These are phyloP conservation scores for Quercus lobata DNA, from an alignment of 331 rosid species.

Conservation along the genomic window DNA sequence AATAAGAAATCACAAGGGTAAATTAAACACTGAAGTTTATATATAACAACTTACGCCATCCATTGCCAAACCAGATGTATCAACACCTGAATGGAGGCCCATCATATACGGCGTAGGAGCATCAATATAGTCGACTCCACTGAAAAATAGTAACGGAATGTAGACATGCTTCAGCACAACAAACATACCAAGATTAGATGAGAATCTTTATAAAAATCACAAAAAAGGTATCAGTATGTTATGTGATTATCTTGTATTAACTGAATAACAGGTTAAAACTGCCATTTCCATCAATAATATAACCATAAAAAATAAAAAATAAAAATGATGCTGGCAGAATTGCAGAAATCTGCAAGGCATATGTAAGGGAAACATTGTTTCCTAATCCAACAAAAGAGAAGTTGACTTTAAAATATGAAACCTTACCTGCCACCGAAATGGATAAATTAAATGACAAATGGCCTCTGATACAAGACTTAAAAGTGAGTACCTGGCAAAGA, in stretches of 20 bases:
- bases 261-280: background rate
- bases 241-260: constrained; percentile 16
- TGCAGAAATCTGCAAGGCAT: constrained; percentile 14
- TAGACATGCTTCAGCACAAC: constrained; percentile 89
- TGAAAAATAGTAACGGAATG: constrained; percentile 98
- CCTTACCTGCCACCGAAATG: constrained; percentile 97
- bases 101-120: constrained; percentile 99
- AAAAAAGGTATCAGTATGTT: constrained; percentile 1
- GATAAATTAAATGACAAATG: constrained; percentile 89
- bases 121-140: constrained; percentile 99
- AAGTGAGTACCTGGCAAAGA: constrained; percentile 81
- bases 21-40: constrained; percentile 12
- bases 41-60: constrained; percentile 80
- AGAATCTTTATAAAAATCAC: constrained; percentile 24
- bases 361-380: constrained; percentile 8
- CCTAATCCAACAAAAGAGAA: constrained; percentile 2
- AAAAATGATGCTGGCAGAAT: background rate
- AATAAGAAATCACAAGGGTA: background rate
- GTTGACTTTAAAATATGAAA: constrained; percentile 9
- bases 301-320: background rate
- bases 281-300: background rate
- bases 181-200: constrained; percentile 48
- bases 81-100: constrained; percentile 99
- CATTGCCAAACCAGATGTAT: constrained; percentile 68
- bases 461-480: constrained; percentile 93